phyloP scores from a whole-genome alignment of 225 moss, liverwort and hornwort species.

The Neckera pumila region DNA sequence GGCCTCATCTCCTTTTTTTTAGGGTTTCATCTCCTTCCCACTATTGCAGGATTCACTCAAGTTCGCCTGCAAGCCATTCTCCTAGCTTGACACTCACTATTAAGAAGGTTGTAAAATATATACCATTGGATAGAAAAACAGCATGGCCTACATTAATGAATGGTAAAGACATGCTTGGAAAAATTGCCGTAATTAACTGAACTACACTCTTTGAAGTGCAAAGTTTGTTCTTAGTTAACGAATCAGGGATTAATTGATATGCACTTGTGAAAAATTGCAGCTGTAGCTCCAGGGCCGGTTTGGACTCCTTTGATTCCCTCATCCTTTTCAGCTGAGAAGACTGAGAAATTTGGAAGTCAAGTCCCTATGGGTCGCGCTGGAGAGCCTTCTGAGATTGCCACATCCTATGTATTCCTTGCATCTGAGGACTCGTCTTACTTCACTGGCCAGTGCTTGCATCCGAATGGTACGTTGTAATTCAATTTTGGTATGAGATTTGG shows the following conservation, averaged over 20 bases:
- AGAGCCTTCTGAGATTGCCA: conserved; percentile 66
- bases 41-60: too few relatives aligned
- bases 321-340: conserved; percentile 38
- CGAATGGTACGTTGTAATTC: conserved; percentile 39
- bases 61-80: too few relatives aligned
- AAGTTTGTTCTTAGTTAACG: too few relatives aligned
- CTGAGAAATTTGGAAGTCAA: conserved; percentile 48
- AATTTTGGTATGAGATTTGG: background rate
- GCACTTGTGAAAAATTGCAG: conserved; percentile 1
- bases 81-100: too few relatives aligned
- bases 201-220: too few relatives aligned
- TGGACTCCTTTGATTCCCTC: conserved; percentile 84
- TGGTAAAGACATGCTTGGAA: too few relatives aligned
- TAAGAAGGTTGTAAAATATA: too few relatives aligned
- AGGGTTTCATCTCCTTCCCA: too few relatives aligned
- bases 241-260: background rate
- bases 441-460: conserved; percentile 84
- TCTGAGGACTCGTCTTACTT: conserved; percentile 70
- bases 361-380: conserved; percentile 68
- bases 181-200: too few relatives aligned
- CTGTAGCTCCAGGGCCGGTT: conserved; percentile 82
- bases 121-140: too few relatives aligned
- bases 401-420: conserved; percentile 80
- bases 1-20: too few relatives aligned
- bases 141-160: too few relatives aligned